Base-by-base conservation (phyloP, 495 filamentous ascomycete species). In the Talaromyces trachyspermus region DNA sequence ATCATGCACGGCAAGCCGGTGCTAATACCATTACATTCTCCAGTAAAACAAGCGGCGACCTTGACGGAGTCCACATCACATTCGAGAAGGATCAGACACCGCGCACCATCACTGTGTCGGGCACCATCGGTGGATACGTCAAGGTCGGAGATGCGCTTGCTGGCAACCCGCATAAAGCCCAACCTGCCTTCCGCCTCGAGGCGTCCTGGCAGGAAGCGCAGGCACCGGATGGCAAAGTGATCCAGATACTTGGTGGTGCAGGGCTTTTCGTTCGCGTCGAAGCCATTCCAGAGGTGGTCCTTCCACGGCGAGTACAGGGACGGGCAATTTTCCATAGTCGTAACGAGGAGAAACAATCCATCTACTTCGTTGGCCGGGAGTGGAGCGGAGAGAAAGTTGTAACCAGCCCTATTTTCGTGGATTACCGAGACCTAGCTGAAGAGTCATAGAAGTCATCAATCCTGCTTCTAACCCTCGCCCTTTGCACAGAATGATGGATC, bases 101-200 rank as follows among this genome's bases (percentile, higher is more conserved):
- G 6, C 35, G 12, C 18, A 45, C 8, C 4, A 54, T 59, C 19
- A 43, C n/a, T 12, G 27, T 60, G 2, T 19, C 54, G 14, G 59
- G 59, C 9, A 49, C 39, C 15, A 45, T 62, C 2, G 54, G 60
- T n/a, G 60, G 60, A 1, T 60, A 63, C 44, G 60, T 63, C 41
- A 63, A 60, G 22, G 52, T 63, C 33, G 60, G 60, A 15, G 53
- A 63, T 46, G 23, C 46, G 0, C 39, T 57, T n/a, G 40, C 45
- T 18, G 56, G 52, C 15, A 63, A 63, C 26, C 51, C 57, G 0
- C 55, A 58, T 32, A 56, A 56, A 42, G 40, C 57, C 4, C 54
- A 63, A 40, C 60, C 60, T 8, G 36, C 19, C 12, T 63, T 63
- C 40, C 0, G 22, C 12, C 32, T 56, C 12, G 39, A 49, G n/a